These are phyloP conservation scores for Penicillium polonicum DNA, from an alignment of 2,329 filamentous ascomycete genomes.

Conservation along the genomic window DNA sequence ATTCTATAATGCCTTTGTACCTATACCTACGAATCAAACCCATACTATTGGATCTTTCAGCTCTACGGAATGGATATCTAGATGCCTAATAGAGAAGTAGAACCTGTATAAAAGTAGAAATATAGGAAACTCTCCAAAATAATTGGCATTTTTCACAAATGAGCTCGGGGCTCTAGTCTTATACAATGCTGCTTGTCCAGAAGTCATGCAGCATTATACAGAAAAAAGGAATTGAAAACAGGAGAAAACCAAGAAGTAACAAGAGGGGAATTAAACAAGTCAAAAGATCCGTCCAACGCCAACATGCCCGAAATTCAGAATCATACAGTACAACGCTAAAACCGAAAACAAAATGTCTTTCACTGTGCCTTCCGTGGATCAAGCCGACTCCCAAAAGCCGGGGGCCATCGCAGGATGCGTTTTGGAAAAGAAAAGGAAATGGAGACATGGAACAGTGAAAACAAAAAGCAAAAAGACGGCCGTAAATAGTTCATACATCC, in stretches of 20 bases:
- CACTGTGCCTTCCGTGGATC: conserved; percentile 18
- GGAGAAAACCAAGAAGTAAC: conserved; percentile 8
- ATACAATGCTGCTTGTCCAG: conserved; percentile 3
- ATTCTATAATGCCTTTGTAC: background rate
- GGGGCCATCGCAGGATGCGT: conserved; percentile 6
- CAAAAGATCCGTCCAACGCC: conserved; percentile 21
- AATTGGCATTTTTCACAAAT: conserved; percentile 7
- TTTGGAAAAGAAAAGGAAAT: conserved; percentile 15
- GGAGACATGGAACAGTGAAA: conserved; percentile 16
- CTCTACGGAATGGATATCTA: background rate
- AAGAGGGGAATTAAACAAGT: conserved; percentile 25
- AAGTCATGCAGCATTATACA: background rate
- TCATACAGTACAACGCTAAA: conserved; percentile 24
- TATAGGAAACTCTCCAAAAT: background rate
- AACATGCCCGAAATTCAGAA: conserved; percentile 11
- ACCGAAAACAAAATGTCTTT: conserved; percentile 20
- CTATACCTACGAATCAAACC: background rate
- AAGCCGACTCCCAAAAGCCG: background rate
- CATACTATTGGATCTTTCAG: background rate
- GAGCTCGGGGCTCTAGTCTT: background rate
- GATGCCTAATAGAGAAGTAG: background rate
- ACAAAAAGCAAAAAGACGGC: conserved; percentile 16
- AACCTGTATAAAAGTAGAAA: background rate
- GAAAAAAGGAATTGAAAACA: conserved; percentile 3
- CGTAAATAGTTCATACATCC: conserved; percentile 36